A percentile compares a stretch with the other conserved stretches of the same genome.
phyloP scores from a whole-genome alignment of 2,329 filamentous ascomycete genomes.

The Diaporthe sp. region DNA sequence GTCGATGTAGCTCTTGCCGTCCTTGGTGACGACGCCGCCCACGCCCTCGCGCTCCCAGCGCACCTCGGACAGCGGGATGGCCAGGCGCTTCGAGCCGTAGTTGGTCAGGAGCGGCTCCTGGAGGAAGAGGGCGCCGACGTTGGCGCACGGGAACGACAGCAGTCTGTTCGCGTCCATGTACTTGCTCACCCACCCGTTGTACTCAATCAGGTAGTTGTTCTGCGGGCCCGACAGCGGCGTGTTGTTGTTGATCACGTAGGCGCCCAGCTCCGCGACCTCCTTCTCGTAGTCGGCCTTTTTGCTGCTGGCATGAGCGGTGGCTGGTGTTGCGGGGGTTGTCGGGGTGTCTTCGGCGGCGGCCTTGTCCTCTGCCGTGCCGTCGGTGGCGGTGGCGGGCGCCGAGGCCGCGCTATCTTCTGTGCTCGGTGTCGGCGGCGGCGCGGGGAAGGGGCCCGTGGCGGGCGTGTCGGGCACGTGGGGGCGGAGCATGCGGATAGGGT shows the following conservation, averaged over 20 bases:
- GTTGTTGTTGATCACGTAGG: conserved; percentile 84
- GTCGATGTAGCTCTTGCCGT: conserved; percentile 70
- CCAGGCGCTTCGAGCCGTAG: conserved; percentile 79
- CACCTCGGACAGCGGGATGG: conserved; percentile 86
- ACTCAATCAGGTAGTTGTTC: conserved; percentile 85
- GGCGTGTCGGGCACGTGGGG: conserved; percentile 76
- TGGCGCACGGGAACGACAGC: conserved; percentile 80
- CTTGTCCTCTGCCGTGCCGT: too few species aligned
- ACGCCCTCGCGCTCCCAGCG: conserved; percentile 87
- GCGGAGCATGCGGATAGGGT: conserved; percentile 83
- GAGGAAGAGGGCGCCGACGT: conserved; percentile 80
- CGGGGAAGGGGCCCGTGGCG: conserved; percentile 33
- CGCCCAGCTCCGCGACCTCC: conserved; percentile 77
- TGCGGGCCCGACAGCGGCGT: conserved; percentile 84
- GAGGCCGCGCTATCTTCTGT: background rate
- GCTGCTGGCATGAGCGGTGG: conserved; percentile 38
- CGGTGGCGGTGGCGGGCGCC: conserved; percentile 42
- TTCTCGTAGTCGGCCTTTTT: conserved; percentile 62
- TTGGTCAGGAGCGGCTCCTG: conserved; percentile 79
- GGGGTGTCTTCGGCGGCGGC: conserved; percentile 38
- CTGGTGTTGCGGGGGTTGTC: conserved; percentile 21
- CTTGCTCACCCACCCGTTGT: conserved; percentile 83
- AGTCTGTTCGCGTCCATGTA: conserved; percentile 79
- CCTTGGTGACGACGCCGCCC: conserved; percentile 70
- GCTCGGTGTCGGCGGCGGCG: background rate